These are phyloP conservation scores for Penicillium sp. DNA, from an alignment of 2,329 filamentous ascomycete species.

Conservation along the genomic window DNA sequence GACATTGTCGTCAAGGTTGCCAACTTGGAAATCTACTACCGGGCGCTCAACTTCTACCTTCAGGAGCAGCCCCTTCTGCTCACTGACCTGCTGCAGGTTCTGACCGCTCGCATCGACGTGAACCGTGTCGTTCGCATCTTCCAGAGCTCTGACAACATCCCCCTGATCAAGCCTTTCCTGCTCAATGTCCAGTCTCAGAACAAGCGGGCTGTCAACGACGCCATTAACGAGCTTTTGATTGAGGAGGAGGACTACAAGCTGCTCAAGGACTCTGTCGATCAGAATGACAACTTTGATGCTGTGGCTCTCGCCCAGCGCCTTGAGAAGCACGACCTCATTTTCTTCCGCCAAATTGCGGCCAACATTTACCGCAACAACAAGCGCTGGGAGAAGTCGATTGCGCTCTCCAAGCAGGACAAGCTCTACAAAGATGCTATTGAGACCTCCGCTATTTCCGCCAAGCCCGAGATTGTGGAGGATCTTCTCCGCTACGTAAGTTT, in stretches of 20 bases:
- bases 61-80: constrained; percentile 94
- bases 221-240: constrained; percentile 95
- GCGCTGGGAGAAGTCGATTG: constrained; percentile 98
- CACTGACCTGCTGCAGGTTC: constrained; percentile 88
- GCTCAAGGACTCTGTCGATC: constrained; percentile 92
- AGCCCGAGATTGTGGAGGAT: constrained; percentile 91
- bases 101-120: constrained; percentile 93
- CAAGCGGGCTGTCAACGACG: constrained; percentile 96
- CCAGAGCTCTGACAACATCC: constrained; percentile 96
- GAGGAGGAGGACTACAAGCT: constrained; percentile 99
- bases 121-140: constrained; percentile 99
- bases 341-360: constrained; percentile 98
- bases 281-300: constrained; percentile 98
- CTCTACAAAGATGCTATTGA: constrained; percentile 99
- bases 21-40: constrained; percentile 99
- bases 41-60: constrained; percentile 92
- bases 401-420: constrained; percentile 97
- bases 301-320: constrained; percentile 87
- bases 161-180: constrained; percentile 97
- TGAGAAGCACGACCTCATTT: constrained; percentile 96
- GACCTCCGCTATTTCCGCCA: constrained; percentile 88
- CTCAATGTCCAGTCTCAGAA: constrained; percentile 95
- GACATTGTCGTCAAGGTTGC: constrained; percentile 97
- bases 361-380: constrained; percentile 99
- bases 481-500: constrained; percentile 90